Conservation (phyloP, 192 early-diverging fungal species). For the Ambispora gerdemannii region DNA sequence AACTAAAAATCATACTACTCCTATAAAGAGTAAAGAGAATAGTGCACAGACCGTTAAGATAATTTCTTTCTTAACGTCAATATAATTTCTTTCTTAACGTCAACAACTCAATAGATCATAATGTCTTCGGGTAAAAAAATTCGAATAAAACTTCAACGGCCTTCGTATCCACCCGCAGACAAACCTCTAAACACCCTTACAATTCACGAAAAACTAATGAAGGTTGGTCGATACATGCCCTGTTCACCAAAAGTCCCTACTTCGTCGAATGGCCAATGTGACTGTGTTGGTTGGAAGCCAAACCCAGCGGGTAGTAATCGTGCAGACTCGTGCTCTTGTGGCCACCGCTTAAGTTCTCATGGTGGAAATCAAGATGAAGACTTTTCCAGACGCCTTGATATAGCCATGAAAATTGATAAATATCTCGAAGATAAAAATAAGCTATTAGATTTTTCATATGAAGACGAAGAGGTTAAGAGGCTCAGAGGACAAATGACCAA, state of each 20-base stretch:
- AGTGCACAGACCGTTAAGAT: too few relatives aligned
- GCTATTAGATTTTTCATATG: constrained; percentile 49
- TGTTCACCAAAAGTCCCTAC: constrained; percentile 33
- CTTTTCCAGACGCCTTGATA: constrained; percentile 44
- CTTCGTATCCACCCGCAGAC: constrained; percentile 38
- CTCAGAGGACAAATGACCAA: constrained; percentile 41
- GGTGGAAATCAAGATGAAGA: constrained; percentile 47
- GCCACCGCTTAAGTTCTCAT: constrained; percentile 46
- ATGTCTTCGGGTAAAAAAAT: too few relatives aligned
- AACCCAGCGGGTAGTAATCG: constrained; percentile 34
- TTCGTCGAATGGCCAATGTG: constrained; percentile 26
- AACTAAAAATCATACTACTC: too few relatives aligned
- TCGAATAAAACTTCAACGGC: background rate
- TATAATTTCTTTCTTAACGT: too few relatives aligned
- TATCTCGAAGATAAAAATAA: constrained; percentile 52
- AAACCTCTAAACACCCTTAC: constrained; percentile 35
- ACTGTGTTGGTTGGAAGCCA: constrained; percentile 52
- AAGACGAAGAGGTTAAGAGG: constrained; percentile 47
- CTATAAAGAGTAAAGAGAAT: too few relatives aligned
- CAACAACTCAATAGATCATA: too few relatives aligned
- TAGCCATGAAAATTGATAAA: constrained; percentile 50
- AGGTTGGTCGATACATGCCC: constrained; percentile 47
- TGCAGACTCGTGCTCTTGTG: constrained; percentile 45
- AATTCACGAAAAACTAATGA: constrained; percentile 44
- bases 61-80: too few relatives aligned